Percentiles rank a stretch among this genome's conserved stretches.
These are phyloP conservation scores for Wickerhamiella slavikovae DNA, from an alignment of 805 yeast genomes.

Conservation along the genomic window DNA sequence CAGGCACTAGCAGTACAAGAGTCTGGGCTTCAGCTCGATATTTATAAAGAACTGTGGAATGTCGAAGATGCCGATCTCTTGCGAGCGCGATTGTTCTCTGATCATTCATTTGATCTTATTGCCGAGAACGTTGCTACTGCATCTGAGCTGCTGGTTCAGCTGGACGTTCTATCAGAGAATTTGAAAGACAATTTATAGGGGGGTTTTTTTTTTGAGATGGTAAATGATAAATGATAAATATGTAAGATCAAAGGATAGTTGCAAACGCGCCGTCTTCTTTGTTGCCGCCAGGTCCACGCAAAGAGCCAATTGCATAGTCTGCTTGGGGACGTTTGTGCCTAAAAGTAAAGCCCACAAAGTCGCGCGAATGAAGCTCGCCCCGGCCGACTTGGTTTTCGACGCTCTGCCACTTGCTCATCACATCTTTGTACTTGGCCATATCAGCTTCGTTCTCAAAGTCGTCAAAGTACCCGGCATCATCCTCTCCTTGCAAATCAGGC, in stretches of 20 bases:
- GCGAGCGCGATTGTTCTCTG: constrained; percentile 23
- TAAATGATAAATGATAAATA: no score
- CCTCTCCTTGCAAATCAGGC: constrained; percentile 90
- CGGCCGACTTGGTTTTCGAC: constrained; percentile 62
- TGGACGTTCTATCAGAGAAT: constrained; percentile 24
- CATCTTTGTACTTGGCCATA: constrained; percentile 95
- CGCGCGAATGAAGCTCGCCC: constrained; percentile 34
- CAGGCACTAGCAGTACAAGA: constrained; percentile 20
- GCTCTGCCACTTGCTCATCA: constrained; percentile 74
- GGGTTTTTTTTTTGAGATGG: no score
- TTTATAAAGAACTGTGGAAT: constrained; percentile 17
- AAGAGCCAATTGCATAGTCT: constrained; percentile 5
- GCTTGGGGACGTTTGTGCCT: constrained; percentile 38
- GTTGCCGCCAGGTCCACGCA: constrained; percentile 5
- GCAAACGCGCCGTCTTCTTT: constrained; percentile 3
- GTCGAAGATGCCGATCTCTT: constrained; percentile 13
- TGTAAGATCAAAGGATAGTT: constrained; percentile 6
- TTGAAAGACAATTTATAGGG: constrained; percentile 5
- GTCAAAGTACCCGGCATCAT: constrained; percentile 97
- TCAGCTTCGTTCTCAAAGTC: constrained; percentile 92
- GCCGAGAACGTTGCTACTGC: constrained; percentile 30
- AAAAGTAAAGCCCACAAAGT: constrained; percentile 89
- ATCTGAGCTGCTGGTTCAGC: constrained; percentile 26
- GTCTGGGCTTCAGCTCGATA: constrained; percentile 12
- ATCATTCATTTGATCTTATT: constrained; percentile 32